Conservation (phyloP, 202 grass and related monocot genomes). For the Musa balbisiana region DNA sequence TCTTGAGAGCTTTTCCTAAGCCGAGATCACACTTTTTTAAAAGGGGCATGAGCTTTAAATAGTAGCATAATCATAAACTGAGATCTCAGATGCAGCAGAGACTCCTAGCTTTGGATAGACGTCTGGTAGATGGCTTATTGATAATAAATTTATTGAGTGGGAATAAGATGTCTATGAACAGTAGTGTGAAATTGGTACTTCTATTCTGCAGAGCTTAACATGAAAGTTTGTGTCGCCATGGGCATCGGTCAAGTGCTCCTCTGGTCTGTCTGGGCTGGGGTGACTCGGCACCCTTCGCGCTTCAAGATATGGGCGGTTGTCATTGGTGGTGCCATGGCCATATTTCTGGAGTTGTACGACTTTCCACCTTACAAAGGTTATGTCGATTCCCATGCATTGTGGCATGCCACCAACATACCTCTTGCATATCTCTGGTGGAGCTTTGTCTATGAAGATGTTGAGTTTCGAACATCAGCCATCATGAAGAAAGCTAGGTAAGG, state of each 20-base stretch:
- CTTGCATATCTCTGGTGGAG: slow-evolving; percentile 76
- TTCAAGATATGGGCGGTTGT: slow-evolving; percentile 52
- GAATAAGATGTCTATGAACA: not conserved
- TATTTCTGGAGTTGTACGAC: slow-evolving; percentile 53
- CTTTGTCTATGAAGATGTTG: slow-evolving; percentile 68
- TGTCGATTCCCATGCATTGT: slow-evolving; percentile 42
- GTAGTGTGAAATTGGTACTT: not conserved
- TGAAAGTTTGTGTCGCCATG: slow-evolving; percentile 56
- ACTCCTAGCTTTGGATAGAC: not conserved
- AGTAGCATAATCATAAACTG: too few species aligned
- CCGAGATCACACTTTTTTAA: too few species aligned
- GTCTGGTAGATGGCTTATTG: not conserved
- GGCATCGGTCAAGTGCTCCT: slow-evolving; percentile 47
- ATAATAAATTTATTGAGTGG: not conserved
- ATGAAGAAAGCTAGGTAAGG: slow-evolving; percentile 58
- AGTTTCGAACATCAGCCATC: slow-evolving; percentile 45
- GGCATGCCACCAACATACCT: slow-evolving; percentile 32
- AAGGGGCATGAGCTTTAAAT: too few species aligned
- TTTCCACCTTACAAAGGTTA: slow-evolving; percentile 63
- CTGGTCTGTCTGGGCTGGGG: slow-evolving; percentile 60
- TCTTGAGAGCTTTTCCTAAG: too few species aligned
- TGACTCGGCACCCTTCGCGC: slow-evolving; percentile 52
- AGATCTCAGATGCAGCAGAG: not conserved
- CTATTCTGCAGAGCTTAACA: slow-evolving; percentile 52
- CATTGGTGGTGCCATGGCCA: slow-evolving; percentile 32